phyloP scores from a whole-genome alignment of 805 yeast genomes.

The Wickerhamomyces xylosicus region DNA sequence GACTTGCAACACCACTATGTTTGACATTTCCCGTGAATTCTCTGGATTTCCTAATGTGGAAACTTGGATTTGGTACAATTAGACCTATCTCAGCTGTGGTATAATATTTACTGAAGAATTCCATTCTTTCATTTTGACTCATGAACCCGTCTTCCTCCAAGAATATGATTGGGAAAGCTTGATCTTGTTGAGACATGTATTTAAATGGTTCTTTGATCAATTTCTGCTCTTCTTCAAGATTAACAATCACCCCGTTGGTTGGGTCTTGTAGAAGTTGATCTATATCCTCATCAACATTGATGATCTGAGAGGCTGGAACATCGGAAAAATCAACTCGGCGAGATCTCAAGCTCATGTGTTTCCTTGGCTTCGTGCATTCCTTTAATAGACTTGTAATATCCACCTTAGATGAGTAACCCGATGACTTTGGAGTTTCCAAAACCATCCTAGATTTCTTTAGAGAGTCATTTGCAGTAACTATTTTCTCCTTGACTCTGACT shows the following conservation, averaged over 20 bases:
- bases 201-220: not conserved
- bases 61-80: slow-evolving; percentile 7
- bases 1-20: slow-evolving; percentile 7
- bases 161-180: slow-evolving; percentile 3
- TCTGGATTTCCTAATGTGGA: slow-evolving; percentile 4
- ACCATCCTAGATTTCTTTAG: not conserved
- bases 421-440: not conserved
- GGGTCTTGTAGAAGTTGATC: not conserved
- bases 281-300: slow-evolving; percentile 9
- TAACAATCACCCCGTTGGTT: not conserved
- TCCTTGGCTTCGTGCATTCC: slow-evolving; percentile 3
- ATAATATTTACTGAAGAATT: slow-evolving; percentile 11
- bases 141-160: slow-evolving; percentile 12
- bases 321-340: slow-evolving; percentile 5
- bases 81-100: slow-evolving; percentile 2
- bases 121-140: slow-evolving; percentile 6
- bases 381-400: slow-evolving; percentile 14
- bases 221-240: not conserved
- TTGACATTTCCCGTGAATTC: slow-evolving; percentile 7
- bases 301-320: slow-evolving; percentile 9
- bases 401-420: not conserved
- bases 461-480: too few relatives aligned
- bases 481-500: too few relatives aligned
- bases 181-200: slow-evolving; percentile 9
- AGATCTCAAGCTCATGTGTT: slow-evolving; percentile 1